Evolutionary conservation across 2,329 filamentous ascomycete genomes (phyloP), one percentile per base, ranked within the genome.

Genomic region (Cercospora berteroae): DNA sequence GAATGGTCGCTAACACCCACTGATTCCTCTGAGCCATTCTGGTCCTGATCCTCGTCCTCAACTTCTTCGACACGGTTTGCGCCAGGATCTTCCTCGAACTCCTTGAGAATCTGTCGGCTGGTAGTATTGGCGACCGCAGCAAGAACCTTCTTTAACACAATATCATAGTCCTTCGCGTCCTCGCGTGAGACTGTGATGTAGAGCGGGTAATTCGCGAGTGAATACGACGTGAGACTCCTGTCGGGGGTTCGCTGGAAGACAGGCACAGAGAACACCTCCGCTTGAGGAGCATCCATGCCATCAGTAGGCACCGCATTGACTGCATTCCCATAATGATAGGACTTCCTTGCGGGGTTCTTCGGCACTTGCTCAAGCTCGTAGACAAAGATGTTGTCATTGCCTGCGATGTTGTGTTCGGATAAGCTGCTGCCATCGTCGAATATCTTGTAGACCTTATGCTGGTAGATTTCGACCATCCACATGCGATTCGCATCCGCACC

Each of bases 401-500:
- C 70, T 25, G 82, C 79, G 63, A 97, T 94, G 60, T 81, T 81
- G 58, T 89, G 87, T 65, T 97, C 93, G 0, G 88, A 88, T 9
- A 94, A 88, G 7, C 83, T 81, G 31, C 85, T 84, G 7, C 81
- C 81, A 74, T 97, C 91, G 25, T 92, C 87, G 71, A 95, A 93
- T 60, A 92, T 85, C 76, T 93, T 94, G 83, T 94, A 98, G 79
- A 97, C 94, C 73, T 90, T 93, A 72, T 88, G 84, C 72, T 88
- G 90, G 77, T 92, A 96, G 60, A 96, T 88, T 75, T 99, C 95
- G 1, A 88, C 89, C 13, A 89, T 89, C 76, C 97, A 88, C n/a
- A 97, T 77, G 12, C 87, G 86, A 58, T 89, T 85, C 60, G 83
- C 77, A 64, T 81, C 68, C 85, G 87, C 74, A 75, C 81, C 72